Conservation (phyloP, 2,329 filamentous ascomycete genomes). For the Alternaria triticina region DNA sequence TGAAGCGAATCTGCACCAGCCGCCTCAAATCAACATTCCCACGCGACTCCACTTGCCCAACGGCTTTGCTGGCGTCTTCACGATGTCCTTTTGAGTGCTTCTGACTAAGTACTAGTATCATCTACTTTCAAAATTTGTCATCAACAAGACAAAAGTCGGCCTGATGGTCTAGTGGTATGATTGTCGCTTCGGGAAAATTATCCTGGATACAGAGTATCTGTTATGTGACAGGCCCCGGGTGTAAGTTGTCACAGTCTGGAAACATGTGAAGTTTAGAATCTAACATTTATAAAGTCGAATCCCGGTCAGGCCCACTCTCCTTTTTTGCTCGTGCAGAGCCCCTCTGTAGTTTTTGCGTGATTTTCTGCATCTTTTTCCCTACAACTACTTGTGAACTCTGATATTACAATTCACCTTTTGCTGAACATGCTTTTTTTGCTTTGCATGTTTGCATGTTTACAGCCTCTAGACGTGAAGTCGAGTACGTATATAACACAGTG, state of each 20-base stretch:
- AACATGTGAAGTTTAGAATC: background rate
- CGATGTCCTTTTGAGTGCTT: background rate
- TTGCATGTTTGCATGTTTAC: background rate
- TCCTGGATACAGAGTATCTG: constrained; percentile 32
- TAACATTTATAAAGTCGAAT: constrained; percentile 29
- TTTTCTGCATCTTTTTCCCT: background rate
- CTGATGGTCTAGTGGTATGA: constrained; percentile 43
- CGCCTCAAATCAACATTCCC: background rate
- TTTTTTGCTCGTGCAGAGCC: background rate
- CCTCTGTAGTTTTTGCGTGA: background rate
- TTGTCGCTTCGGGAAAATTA: constrained; percentile 38
- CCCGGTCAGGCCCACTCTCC: constrained; percentile 36
- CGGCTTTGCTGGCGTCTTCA: background rate
- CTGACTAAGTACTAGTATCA: rapidly evolving
- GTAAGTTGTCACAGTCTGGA: constrained; percentile 2
- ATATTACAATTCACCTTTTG: background rate
- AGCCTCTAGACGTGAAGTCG: background rate
- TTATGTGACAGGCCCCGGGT: constrained; percentile 49
- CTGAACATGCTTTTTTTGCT: background rate
- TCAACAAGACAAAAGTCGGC: constrained; percentile 19
- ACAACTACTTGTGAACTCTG: background rate
- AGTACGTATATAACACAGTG: background rate
- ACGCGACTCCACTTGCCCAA: background rate
- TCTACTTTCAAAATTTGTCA: background rate
- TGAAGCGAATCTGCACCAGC: background rate